phyloP scores from a whole-genome alignment of 2,329 filamentous ascomycete species.

The Apiospora phragmitis region DNA sequence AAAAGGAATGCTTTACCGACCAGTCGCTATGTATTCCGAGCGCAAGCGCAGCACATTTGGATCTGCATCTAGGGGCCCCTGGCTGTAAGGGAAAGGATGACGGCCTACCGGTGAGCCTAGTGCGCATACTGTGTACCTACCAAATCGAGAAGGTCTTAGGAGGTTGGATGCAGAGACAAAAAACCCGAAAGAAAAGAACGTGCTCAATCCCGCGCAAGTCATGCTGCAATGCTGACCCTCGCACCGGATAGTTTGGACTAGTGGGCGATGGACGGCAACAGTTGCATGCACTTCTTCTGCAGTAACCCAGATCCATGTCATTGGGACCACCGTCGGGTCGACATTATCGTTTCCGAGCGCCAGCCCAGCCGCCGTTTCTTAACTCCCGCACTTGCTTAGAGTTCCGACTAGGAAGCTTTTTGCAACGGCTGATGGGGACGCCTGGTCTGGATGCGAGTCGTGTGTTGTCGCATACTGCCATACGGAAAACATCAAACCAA shows the following conservation, averaged over 20 bases:
- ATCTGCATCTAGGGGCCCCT: not conserved
- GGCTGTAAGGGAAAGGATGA: not conserved
- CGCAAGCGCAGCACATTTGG: not conserved
- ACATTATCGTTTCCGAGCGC: not conserved
- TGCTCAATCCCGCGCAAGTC: slow-evolving; percentile 2
- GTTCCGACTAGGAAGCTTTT: not conserved
- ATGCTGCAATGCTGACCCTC: not conserved
- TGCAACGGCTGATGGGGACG: not conserved
- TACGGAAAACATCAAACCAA: not conserved
- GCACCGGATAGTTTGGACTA: not conserved
- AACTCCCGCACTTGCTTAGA: not conserved
- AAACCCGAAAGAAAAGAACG: not conserved
- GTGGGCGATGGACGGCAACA: not conserved
- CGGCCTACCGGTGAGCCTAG: not conserved
- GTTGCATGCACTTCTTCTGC: not conserved
- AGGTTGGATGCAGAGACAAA: not conserved
- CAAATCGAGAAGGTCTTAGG: not conserved
- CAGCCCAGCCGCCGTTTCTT: not conserved
- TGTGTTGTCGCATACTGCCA: not conserved
- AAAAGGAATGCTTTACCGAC: not conserved
- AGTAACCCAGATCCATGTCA: not conserved
- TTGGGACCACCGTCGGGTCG: not conserved
- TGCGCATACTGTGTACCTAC: slow-evolving; percentile 1
- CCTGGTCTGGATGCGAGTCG: not conserved
- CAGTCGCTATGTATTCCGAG: not conserved